phyloP scores from a whole-genome alignment of 805 yeast species.

The Limtongia smithiae region DNA sequence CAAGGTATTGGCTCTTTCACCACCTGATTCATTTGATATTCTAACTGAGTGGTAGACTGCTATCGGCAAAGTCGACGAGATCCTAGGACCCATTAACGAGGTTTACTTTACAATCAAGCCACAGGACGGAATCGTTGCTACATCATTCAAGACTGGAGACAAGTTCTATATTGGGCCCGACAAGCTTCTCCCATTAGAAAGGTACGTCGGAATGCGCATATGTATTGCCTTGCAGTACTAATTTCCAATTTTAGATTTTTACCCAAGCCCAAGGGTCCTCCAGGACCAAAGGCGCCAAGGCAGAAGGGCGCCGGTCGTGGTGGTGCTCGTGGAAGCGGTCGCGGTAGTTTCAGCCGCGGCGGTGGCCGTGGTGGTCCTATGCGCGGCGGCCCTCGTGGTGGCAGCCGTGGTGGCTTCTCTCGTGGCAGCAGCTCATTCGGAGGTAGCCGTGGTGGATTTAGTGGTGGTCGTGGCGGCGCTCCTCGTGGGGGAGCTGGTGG shows the following conservation, averaged over 20 bases:
- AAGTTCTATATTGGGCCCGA: constrained; percentile 94
- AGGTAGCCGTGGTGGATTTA: constrained; percentile 33
- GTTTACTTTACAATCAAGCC: constrained; percentile 97
- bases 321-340: constrained; percentile 35
- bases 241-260: constrained; percentile 57
- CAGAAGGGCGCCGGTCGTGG: constrained; percentile 34
- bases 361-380: constrained; percentile 43
- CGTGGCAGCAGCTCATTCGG: constrained; percentile 40
- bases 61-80: constrained; percentile 97
- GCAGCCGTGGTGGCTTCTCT: constrained; percentile 33
- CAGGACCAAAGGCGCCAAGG: constrained; percentile 54
- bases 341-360: constrained; percentile 38
- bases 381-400: constrained; percentile 34
- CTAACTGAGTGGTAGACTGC: constrained; percentile 47
- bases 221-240: too few species aligned
- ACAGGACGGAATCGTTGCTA: constrained; percentile 91
- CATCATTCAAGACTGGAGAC: constrained; percentile 91
- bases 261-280: constrained; percentile 89
- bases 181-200: constrained; percentile 89
- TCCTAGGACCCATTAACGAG: constrained; percentile 94
- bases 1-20: constrained; percentile 42
- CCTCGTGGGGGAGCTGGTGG: constrained; percentile 30
- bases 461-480: constrained; percentile 31
- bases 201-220: constrained; percentile 38
- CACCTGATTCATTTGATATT: constrained; percentile 13